Base-by-base conservation (phyloP, 257 asterid species). In the Lavandula angustifolia region DNA sequence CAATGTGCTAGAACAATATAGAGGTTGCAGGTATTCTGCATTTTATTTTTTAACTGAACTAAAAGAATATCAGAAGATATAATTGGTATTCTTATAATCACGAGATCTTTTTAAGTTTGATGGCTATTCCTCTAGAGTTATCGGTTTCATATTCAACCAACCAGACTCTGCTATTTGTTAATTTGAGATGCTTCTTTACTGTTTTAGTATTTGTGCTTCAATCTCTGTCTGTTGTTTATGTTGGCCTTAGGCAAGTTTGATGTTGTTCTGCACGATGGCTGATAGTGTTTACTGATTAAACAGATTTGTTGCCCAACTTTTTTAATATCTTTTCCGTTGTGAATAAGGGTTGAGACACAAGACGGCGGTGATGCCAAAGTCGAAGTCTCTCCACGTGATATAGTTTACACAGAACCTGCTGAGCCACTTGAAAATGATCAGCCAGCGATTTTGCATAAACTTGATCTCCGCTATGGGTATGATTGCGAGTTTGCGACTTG, bases 281-380 rank as follows among this genome's bases (percentile, higher is more conserved):
- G 60, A 60, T 7, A 10, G 10, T 46, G 14, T 22, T 16, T 56
- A 31, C 10, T 55, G 56, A 31, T 35, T 49, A 44, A 60, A 22
- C 57, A 71, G 46, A 64, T 49, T 61, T 67, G 60, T n/a, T 66
- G 47, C 32, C 76, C 76, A 27, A 72, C 41, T 37, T 9, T 9
- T 31, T 46, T 2, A 0, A 16, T 51, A 2, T 13, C 10, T 62
- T 61, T 14, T 8, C 27, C 46, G 27, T 63, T 60, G 68, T 70
- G 54, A 56, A 64, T 61, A 81, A 81, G 99, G 98, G 98, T 80
- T 69, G 98, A 87, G 96, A 87, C 99, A 52, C 97, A 90, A 73
- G 99, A 94, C 62, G 95, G 95, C 8, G 99, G 99, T 68, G 99
- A 94, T 87, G 97, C 99, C 66, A 94, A 83, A 79, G 73, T 87